phyloP scores from a whole-genome alignment of 2,329 filamentous ascomycete genomes.

The Talaromyces marneffei region DNA sequence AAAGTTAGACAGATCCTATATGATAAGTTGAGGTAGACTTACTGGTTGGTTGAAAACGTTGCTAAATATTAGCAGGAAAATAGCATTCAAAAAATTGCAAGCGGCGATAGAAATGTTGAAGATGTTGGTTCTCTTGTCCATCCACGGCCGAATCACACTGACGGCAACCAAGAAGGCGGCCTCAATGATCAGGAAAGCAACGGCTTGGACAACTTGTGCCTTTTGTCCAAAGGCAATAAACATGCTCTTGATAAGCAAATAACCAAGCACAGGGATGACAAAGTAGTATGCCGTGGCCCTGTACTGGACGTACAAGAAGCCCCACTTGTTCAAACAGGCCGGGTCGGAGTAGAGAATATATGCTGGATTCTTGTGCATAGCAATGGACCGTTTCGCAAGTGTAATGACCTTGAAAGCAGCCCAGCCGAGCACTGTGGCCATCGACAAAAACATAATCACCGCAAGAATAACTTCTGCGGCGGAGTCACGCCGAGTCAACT shows the following conservation, averaged over 20 bases:
- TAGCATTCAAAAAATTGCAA: conserved; percentile 83
- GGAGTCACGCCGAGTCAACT: conserved; percentile 81
- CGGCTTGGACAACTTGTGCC: conserved; percentile 65
- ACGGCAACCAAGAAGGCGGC: conserved; percentile 69
- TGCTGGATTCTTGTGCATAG: conserved; percentile 91
- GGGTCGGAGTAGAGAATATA: conserved; percentile 97
- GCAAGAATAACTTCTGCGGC: conserved; percentile 79
- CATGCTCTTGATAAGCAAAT: conserved; percentile 80
- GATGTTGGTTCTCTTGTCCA: conserved; percentile 97
- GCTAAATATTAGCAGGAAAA: conserved; percentile 86
- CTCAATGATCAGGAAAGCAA: conserved; percentile 79
- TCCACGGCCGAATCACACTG: conserved; percentile 82
- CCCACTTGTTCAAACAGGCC: conserved; percentile 93
- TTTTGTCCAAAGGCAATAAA: conserved; percentile 78
- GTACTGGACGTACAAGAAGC: conserved; percentile 95
- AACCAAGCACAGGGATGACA: conserved; percentile 70
- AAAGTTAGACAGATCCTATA: conserved; percentile 13
- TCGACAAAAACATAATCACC: conserved; percentile 79
- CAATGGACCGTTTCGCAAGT: conserved; percentile 79
- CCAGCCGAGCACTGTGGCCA: conserved; percentile 73
- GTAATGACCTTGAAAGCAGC: conserved; percentile 84
- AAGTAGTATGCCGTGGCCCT: conserved; percentile 94
- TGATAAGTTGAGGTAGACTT: conserved; percentile 27
- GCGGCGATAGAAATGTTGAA: conserved; percentile 92
- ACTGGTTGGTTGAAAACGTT: conserved; percentile 76